phyloP scores from a whole-genome alignment of 768 basidiomycete genomes.

The Mycena kentingensis region DNA sequence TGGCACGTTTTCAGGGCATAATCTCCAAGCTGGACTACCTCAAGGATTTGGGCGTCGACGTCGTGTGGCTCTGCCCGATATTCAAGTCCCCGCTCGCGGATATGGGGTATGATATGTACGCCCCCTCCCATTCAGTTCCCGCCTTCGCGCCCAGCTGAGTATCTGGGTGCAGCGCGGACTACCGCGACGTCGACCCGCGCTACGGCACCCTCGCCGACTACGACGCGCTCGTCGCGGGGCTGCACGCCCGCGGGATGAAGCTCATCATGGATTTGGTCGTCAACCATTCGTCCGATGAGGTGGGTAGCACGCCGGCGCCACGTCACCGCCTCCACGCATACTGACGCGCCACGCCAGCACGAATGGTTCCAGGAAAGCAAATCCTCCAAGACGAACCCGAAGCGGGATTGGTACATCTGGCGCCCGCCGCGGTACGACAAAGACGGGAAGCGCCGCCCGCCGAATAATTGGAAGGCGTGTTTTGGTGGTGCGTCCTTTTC shows the following conservation, averaged over 20 bases:
- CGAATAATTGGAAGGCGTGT: slow-evolving; percentile 73
- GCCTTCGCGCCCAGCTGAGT: too few relatives aligned
- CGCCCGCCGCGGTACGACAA: slow-evolving; percentile 55
- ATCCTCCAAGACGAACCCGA: slow-evolving; percentile 52
- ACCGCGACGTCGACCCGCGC: slow-evolving; percentile 60
- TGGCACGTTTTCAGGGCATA: slow-evolving; percentile 73
- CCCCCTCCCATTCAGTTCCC: slow-evolving; percentile 1
- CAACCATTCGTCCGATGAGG: slow-evolving; percentile 73
- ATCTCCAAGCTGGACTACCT: slow-evolving; percentile 66
- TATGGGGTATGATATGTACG: slow-evolving; percentile 74
- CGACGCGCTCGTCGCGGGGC: slow-evolving; percentile 53
- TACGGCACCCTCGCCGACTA: slow-evolving; percentile 68
- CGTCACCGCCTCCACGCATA: too few relatives aligned
- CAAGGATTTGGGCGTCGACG: slow-evolving; percentile 64
- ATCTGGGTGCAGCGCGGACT: slow-evolving; percentile 69
- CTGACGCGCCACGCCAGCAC: slow-evolving; percentile 58
- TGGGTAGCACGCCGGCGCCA: too few relatives aligned
- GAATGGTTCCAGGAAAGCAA: slow-evolving; percentile 68
- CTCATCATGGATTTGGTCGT: slow-evolving; percentile 79
- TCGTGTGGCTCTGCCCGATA: slow-evolving; percentile 73
- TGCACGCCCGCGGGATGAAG: slow-evolving; percentile 69
- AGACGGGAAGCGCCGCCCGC: slow-evolving; percentile 56
- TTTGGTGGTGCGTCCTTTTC: slow-evolving; percentile 55
- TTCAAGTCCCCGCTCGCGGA: slow-evolving; percentile 69
- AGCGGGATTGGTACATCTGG: slow-evolving; percentile 81